Evolutionary conservation across 169 alveolate species (phyloP).

Genomic region (Toxoplasma gondii): DNA sequence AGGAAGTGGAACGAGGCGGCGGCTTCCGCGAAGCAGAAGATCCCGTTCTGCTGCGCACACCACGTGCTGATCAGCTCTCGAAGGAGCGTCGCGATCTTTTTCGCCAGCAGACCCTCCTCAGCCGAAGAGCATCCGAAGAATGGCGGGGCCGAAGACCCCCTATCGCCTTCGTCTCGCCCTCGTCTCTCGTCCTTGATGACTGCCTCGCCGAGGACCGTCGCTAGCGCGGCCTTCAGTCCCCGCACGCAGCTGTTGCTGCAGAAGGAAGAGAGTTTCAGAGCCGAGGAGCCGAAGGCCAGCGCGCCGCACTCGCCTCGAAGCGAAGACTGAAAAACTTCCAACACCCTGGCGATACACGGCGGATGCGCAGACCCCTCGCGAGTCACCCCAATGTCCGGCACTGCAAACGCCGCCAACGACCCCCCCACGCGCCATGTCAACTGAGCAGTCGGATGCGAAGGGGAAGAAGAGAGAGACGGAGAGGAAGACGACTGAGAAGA

Average conservation of each 20-base stretch:
- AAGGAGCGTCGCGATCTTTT: conserved; percentile 18
- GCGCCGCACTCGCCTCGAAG: conserved; percentile 66
- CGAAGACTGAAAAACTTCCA: conserved; percentile 13
- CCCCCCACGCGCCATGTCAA: not conserved
- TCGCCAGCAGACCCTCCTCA: conserved; percentile 17
- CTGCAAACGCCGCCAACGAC: conserved; percentile 10
- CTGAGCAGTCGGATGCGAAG: not conserved
- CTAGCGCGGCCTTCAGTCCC: not conserved
- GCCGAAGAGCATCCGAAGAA: not conserved
- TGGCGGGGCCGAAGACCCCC: not conserved
- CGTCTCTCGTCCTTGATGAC: not conserved
- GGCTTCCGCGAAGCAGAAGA: conserved; percentile 61
- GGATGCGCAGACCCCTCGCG: not conserved
- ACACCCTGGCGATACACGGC: conserved; percentile 14
- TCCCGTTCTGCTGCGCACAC: conserved; percentile 39
- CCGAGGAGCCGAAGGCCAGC: conserved; percentile 54
- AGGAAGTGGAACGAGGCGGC: conserved; percentile 34
- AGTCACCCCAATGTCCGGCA: conserved; percentile 14
- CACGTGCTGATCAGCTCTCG: conserved; percentile 35
- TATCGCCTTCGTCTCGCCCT: not conserved
- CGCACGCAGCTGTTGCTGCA: conserved; percentile 43
- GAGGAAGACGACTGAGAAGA: not conserved
- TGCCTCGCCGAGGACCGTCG: not conserved
- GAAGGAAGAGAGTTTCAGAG: conserved; percentile 57
- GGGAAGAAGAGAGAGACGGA: not conserved